Percentiles rank a stretch among this genome's conserved stretches.
phyloP scores from a whole-genome alignment of 192 early-diverging fungal species.

The Cetraspora pellucida region DNA sequence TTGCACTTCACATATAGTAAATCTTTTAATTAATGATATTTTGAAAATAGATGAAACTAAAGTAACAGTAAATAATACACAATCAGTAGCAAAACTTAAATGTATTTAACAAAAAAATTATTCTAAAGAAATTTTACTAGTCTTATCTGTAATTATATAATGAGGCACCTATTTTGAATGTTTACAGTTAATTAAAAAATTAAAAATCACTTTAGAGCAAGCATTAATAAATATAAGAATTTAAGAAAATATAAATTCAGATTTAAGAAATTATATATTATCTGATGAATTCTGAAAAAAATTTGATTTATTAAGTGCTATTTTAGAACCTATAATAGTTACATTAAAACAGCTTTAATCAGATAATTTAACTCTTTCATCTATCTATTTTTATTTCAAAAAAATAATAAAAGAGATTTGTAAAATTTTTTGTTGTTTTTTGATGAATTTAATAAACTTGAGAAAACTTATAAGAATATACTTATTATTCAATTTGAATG shows the following conservation, averaged over 20 bases:
- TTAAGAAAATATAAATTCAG: not conserved
- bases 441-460: not conserved
- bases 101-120: not conserved
- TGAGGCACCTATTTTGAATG: not conserved
- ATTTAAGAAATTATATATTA: not conserved
- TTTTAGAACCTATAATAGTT: not conserved
- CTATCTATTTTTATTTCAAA: not conserved
- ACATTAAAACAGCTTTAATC: constrained; percentile 4
- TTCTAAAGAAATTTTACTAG: not conserved
- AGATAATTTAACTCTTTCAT: not conserved
- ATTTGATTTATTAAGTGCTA: not conserved
- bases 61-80: not conserved
- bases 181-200: not conserved
- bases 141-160: not conserved
- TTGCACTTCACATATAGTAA: constrained; percentile 1
- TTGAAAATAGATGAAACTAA: not conserved
- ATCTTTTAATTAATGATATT: constrained; percentile 13
- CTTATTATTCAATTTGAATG: not conserved
- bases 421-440: constrained; percentile 2
- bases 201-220: not conserved
- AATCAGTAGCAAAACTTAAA: not conserved
- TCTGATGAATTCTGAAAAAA: not conserved
- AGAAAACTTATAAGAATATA: not conserved
- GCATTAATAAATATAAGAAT: not conserved
- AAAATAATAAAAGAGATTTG: not conserved